Evolutionary conservation across 495 filamentous ascomycete species (phyloP).

Genomic region (Pyrenula massariospora): DNA sequence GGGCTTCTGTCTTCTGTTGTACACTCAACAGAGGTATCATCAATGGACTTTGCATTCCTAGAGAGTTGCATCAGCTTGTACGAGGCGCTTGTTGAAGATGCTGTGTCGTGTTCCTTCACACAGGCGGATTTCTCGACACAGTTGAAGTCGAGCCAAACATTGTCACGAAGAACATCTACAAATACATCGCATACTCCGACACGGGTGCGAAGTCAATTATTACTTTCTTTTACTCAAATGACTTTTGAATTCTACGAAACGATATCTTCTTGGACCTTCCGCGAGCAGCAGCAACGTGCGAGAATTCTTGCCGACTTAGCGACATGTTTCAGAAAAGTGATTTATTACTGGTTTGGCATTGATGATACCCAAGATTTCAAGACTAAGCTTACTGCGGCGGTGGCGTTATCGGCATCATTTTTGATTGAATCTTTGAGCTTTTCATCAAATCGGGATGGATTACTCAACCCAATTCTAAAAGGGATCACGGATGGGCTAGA

Average conservation of each 20-base stretch:
- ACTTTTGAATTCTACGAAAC: constrained; percentile 75
- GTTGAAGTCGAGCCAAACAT: constrained; percentile 11
- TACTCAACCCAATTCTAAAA: constrained; percentile 66
- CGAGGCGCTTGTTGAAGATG: constrained; percentile 63
- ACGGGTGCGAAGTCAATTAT: constrained; percentile 59
- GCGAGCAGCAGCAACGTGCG: constrained; percentile 50
- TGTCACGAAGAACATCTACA: constrained; percentile 39
- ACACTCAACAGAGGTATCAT: constrained; percentile 60
- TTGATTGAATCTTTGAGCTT: constrained; percentile 67
- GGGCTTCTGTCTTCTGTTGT: constrained; percentile 64
- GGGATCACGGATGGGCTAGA: constrained; percentile 54
- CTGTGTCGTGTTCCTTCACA: constrained; percentile 56
- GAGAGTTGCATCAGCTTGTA: constrained; percentile 60
- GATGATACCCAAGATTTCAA: constrained; percentile 43
- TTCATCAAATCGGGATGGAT: constrained; percentile 51
- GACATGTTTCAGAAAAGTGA: constrained; percentile 54
- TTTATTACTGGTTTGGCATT: constrained; percentile 61
- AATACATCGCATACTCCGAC: constrained; percentile 63
- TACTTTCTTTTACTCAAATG: constrained; percentile 58
- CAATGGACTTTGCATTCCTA: constrained; percentile 67
- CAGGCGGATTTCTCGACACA: no score
- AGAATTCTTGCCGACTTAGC: constrained; percentile 48
- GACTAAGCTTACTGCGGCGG: constrained; percentile 47
- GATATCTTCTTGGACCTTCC: constrained; percentile 72
- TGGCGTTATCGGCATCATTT: constrained; percentile 60